Evolutionary conservation across 805 yeast species (phyloP), one percentile per base, ranked within the genome.

Genomic region (Sugiyamaella valdiviana): DNA sequence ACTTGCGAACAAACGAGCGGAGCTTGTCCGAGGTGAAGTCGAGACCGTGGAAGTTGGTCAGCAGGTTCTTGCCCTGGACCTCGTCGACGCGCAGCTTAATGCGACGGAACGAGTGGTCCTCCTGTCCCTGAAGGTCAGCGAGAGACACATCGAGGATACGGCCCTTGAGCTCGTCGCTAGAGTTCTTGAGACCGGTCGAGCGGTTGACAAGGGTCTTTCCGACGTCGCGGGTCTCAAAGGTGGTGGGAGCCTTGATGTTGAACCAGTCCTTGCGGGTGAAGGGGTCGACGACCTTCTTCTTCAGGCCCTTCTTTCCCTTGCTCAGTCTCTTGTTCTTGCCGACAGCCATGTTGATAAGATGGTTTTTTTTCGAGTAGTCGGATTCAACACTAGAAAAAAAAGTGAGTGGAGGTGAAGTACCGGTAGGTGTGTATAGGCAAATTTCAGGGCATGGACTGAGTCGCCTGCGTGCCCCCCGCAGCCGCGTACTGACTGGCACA

Each of bases 241-340:
- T 89, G 67, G 97, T 83, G 70, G 98, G 98, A 62, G 98, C 98
- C 80, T 90, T 89, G 78, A 90, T 87, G 75, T 86, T 95, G 75
- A 79, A 90, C 98, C 98, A 91, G 68, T 90, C 98, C 79, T 91
- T 91, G 77, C 90, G 89, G 83, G 96, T 80, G 93, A 91, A 91
- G 72, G 98, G 98, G 82, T 91, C 99, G 64, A 89, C 95, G 72
- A 86, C 93, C 84, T 84, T 91, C 95, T 91, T 93, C 95, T 91
- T 91, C 75, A 88, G 78, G 71, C 98, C 97, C 78, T 91, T 91
- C 88, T 85, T 80, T 80, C 91, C 85, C 80, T 57, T 57, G 75
- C 80, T 75, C 70, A 80, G 74, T 73, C 84, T 77, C 83, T 85
- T 85, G 75, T 85, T 85, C 80, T 85, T 85, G 68, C 91, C 91